Base-by-base conservation (phyloP, 2,329 filamentous ascomycete species). In the Exophiala bonariae region DNA sequence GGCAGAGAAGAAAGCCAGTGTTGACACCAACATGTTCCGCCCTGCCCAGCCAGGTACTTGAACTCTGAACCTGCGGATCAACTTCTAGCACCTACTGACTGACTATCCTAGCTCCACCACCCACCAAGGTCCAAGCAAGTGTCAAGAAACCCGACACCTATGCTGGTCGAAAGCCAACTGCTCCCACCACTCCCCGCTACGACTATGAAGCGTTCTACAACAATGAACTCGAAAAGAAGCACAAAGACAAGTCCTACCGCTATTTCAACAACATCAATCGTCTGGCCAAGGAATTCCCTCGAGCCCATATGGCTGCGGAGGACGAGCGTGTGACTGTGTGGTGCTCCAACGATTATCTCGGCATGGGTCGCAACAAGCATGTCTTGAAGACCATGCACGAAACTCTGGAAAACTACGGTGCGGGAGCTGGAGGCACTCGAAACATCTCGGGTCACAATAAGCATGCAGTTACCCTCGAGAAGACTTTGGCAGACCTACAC, bases 201-300 rank as follows among this genome's bases (percentile, higher is more conserved):
- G 80, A 97, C 70, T 99, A 99, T 64, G 84, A 96, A 62, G 81
- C 69, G 37, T 99, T 96, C 71, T 99, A 97, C 73, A 74, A 85
- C 57, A 75, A 75, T 52, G 92, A 99, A 69, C 73, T 99, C 59
- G 89, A 96, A 61, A 97, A 96, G 81, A 99, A 99, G 77, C 93
- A 96, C 80, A 91, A 95, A 79, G 93, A 99, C 79, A 97, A 96
- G 76, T 96, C 91, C 42, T 99, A 99, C 76, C 89, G 93, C 65
- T 97, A 97, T 77, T 99, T 99, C 78, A 99, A 99, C 80, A 99
- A 99, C 77, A 99, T 99, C 82, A 99, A 99, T 66, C 90, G 93
- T 28, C 79, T 99, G 52, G 93, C 93, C 58, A 89, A 93, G 73
- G 89, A 97, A 57, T 99, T 99, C 55, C 93, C 93, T 22, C 88